Evolutionary conservation across 2,329 filamentous ascomycete species (phyloP).

Genomic region (Trichoderma harzianum): DNA sequence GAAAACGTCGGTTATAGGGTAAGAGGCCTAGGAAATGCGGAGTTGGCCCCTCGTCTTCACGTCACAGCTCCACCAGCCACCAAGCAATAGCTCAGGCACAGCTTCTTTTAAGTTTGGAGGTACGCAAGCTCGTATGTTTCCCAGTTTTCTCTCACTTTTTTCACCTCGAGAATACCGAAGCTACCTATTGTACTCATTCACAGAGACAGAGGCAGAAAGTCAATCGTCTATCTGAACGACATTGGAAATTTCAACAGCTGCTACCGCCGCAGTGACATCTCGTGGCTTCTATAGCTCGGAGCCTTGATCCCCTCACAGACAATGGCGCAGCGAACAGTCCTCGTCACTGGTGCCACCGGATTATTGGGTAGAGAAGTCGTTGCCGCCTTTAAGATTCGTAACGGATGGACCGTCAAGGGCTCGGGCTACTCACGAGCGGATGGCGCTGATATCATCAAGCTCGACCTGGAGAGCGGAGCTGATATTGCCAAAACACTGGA

Average conservation of each 20-base stretch:
- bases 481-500: constrained; percentile 52
- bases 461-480: constrained; percentile 46
- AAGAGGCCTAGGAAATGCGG: not conserved
- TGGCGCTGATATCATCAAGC: constrained; percentile 62
- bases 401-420: constrained; percentile 64
- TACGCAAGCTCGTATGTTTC: not conserved
- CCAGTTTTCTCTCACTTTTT: not conserved
- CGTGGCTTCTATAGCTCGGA: not conserved
- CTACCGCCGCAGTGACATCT: not conserved
- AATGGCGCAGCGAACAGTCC: constrained; percentile 46
- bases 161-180: not conserved
- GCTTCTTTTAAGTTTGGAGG: not conserved
- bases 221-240: not conserved
- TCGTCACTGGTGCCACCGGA: constrained; percentile 82
- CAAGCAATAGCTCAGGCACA: not conserved
- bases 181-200: too few species aligned
- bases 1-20: not conserved
- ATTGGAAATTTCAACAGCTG: not conserved
- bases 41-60: constrained; percentile 9
- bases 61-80: constrained; percentile 15
- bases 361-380: constrained; percentile 77
- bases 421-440: constrained; percentile 72
- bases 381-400: constrained; percentile 58
- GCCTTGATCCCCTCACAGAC: not conserved
- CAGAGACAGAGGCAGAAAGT: not conserved